Evolutionary conservation across 768 basidiomycete genomes (phyloP), one percentile per base, ranked within the genome.

Genomic region (Mycena rosella): DNA sequence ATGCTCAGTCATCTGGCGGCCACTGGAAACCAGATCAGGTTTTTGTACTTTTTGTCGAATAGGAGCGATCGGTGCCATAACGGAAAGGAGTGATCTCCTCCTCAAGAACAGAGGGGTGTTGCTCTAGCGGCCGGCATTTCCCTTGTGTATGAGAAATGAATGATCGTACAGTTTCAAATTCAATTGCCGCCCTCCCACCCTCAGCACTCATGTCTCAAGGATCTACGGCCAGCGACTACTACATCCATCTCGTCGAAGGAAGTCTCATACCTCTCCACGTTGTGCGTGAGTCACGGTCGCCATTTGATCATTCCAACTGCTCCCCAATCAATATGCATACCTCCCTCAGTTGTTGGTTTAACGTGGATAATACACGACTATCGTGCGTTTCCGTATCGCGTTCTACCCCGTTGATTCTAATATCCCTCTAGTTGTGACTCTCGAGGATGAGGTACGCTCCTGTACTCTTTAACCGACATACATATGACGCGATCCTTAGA

Each of bases 341-440:
- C 5, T 11, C 6, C 6, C 47, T 29, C 27, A 80, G 78, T 79
- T n/a, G 74, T 72, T 24, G 76, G 75, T 56, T 73, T 82, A 20
- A 80, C 80, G 34, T 82, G 81, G 81, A 74, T 79, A 20, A 47
- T 82, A 8, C 76, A 81, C 63, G 81, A 82, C 65, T 80, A 80
- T 61, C 67, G 79, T 79, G 49, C 6, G 48, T 44, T 20, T 11
- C 17, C 26, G 48, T 11, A 18, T 30, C 5, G 13, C 5, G 27
- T 24, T 3, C 11, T 27, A 9, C 48, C 14, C 1, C 22, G 8
- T 2, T 48, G 24, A 5, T 48, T 30, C 48, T 49, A 8, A 49
- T 49, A 30, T 49, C 13, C 48, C n/a, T 20, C 6, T 40, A 81
- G 79, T 80, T 30, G 66, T 79, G 14, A 81, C 80, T 27, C 65